Conservation (phyloP, 2,329 filamentous ascomycete species). For the Chaetomiaceae sp. region DNA sequence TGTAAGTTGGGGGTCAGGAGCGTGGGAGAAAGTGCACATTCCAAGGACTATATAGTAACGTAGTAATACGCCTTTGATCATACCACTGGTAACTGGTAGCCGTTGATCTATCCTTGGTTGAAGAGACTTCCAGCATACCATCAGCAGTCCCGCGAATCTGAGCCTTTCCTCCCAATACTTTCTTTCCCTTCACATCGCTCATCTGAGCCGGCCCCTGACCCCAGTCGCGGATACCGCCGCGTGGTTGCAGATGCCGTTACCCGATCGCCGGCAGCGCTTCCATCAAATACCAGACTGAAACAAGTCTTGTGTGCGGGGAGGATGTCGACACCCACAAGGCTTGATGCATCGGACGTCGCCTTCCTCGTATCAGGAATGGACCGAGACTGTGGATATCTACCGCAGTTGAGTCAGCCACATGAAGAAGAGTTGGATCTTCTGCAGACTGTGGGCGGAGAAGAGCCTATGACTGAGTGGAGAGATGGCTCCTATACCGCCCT, state of each 20-base stretch:
- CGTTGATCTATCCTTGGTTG: too few relatives aligned
- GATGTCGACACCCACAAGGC: not conserved
- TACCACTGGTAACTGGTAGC: not conserved
- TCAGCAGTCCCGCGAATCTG: too few relatives aligned
- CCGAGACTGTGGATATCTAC: not conserved
- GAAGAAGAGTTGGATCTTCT: not conserved
- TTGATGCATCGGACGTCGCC: not conserved
- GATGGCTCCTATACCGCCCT: not conserved
- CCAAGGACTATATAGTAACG: not conserved
- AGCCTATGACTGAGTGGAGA: not conserved
- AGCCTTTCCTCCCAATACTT: too few relatives aligned
- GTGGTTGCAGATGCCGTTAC: not conserved
- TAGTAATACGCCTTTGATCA: not conserved
- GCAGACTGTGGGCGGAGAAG: not conserved
- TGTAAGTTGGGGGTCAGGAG: not conserved
- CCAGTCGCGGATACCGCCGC: not conserved
- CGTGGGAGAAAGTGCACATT: not conserved
- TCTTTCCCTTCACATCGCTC: too few relatives aligned
- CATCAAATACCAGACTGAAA: not conserved
- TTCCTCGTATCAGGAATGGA: not conserved
- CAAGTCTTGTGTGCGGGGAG: not conserved
- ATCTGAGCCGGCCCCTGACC: not conserved
- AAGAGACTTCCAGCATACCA: too few relatives aligned
- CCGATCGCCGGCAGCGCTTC: not conserved
- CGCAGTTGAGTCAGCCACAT: not conserved